Percentiles rank a stretch among this genome's conserved stretches.
phyloP scores from a whole-genome alignment of 192 early-diverging fungal species.

The Backusella tuberculispora region DNA sequence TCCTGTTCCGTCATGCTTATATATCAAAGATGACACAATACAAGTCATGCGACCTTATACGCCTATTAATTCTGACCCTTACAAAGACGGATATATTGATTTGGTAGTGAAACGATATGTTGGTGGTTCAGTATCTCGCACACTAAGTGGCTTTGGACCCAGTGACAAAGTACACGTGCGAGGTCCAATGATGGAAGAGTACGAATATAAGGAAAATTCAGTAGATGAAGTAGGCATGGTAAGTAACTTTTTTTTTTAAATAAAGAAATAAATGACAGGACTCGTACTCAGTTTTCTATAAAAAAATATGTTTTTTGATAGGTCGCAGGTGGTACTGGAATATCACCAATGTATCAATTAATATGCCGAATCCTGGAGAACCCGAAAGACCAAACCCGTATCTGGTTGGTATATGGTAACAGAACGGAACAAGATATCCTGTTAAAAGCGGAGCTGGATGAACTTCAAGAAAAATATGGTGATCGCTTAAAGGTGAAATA shows the following conservation, averaged over 20 bases:
- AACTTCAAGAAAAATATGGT: slow-evolving; percentile 42
- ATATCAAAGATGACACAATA: slow-evolving; percentile 72
- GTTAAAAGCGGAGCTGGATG: slow-evolving; percentile 57
- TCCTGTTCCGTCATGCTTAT: slow-evolving; percentile 60
- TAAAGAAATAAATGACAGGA: slow-evolving; percentile 21
- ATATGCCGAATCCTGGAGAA: slow-evolving; percentile 53
- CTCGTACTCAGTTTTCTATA: not conserved
- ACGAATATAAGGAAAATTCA: slow-evolving; percentile 45
- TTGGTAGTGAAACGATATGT: slow-evolving; percentile 70
- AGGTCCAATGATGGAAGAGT: slow-evolving; percentile 64
- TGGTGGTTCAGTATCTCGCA: slow-evolving; percentile 67
- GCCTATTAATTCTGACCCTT: slow-evolving; percentile 56
- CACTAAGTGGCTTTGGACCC: slow-evolving; percentile 53
- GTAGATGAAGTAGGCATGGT: slow-evolving; percentile 61
- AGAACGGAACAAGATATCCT: slow-evolving; percentile 55
- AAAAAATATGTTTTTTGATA: slow-evolving; percentile 27
- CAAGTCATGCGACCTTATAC: slow-evolving; percentile 75
- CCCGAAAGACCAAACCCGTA: slow-evolving; percentile 45
- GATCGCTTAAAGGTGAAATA: slow-evolving; percentile 53
- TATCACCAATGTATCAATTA: slow-evolving; percentile 72
- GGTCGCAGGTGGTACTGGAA: slow-evolving; percentile 84
- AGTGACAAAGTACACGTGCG: slow-evolving; percentile 67
- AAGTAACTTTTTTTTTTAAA: slow-evolving; percentile 16
- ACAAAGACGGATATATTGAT: slow-evolving; percentile 56
- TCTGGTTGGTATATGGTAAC: slow-evolving; percentile 56